Evolutionary conservation across 75 land plant genomes (phyloP).

Genomic region (Chamaecyparis obtusa): DNA sequence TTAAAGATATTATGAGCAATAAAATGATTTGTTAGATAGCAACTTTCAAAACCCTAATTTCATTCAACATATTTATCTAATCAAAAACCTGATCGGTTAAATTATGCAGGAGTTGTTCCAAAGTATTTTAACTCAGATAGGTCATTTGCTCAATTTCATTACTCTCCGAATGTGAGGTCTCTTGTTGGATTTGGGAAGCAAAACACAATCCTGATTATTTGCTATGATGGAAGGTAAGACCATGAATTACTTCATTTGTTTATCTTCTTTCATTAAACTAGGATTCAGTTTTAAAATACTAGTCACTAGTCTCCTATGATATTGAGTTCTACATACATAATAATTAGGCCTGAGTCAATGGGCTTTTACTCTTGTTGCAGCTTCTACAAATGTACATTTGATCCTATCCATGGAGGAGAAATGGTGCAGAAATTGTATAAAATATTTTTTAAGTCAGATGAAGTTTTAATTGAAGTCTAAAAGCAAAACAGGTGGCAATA

Average conservation of each 20-base stretch:
- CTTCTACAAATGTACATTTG: constrained; percentile 76
- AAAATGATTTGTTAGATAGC: neutral
- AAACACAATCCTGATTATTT: constrained; percentile 61
- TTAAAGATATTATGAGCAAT: no score
- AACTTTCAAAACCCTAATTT: no score
- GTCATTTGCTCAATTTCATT: constrained; percentile 86
- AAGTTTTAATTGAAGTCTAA: neutral
- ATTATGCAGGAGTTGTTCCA: constrained; percentile 65
- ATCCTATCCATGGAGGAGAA: constrained; percentile 63
- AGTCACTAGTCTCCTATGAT: neutral
- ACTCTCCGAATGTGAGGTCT: constrained; percentile 52
- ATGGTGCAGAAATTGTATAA: constrained; percentile 54
- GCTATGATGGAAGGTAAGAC: constrained; percentile 81
- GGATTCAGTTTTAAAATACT: neutral
- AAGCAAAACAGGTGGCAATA: neutral
- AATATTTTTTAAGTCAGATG: constrained; percentile 33
- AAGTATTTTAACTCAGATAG: constrained; percentile 89
- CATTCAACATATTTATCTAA: no score
- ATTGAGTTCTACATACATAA: neutral
- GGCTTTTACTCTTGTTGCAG: constrained; percentile 20
- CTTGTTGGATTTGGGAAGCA: constrained; percentile 79
- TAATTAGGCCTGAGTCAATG: neutral
- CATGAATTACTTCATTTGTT: constrained; percentile 14
- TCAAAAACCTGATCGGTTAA: neutral
- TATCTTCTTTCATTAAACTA: neutral